A percentile compares a stretch with the other conserved stretches of the same genome.
Conservation (phyloP, 371 early-diverging fungal species). For the Nematocida homosporus region DNA sequence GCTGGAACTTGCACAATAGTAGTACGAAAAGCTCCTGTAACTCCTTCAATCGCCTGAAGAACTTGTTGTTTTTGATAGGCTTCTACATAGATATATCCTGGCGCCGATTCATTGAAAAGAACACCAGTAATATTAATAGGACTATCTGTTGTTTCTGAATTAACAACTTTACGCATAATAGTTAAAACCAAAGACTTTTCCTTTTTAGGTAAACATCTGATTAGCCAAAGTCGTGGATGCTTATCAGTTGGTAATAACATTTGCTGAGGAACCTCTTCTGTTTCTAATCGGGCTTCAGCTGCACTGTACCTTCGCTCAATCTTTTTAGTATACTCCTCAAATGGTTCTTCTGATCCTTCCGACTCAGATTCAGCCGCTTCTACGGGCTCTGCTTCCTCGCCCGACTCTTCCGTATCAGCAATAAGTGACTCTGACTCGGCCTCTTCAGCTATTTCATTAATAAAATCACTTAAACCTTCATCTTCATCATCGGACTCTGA, state of each 20-base stretch:
- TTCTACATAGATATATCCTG: slow-evolving; percentile 91
- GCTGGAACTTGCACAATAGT: slow-evolving; percentile 80
- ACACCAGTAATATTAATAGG: slow-evolving; percentile 70
- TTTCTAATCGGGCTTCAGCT: slow-evolving; percentile 47
- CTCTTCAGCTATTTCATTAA: slow-evolving; percentile 58
- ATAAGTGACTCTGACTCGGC: slow-evolving; percentile 10
- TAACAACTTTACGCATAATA: slow-evolving; percentile 75
- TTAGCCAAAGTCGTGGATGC: slow-evolving; percentile 86
- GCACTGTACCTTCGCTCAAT: slow-evolving; percentile 60
- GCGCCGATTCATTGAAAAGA: slow-evolving; percentile 78
- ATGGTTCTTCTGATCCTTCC: slow-evolving; percentile 24
- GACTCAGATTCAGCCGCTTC: slow-evolving; percentile 19
- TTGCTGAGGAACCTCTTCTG: slow-evolving; percentile 69
- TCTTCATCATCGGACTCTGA: slow-evolving; percentile 64
- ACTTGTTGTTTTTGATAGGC: slow-evolving; percentile 79
- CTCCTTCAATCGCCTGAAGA: slow-evolving; percentile 72
- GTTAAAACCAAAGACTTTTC: slow-evolving; percentile 78
- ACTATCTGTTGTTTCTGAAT: slow-evolving; percentile 70
- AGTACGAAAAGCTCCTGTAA: slow-evolving; percentile 72
- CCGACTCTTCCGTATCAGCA: slow-evolving; percentile 10
- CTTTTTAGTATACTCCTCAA: slow-evolving; percentile 54
- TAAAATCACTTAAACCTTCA: slow-evolving; percentile 29
- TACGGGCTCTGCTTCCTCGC: slow-evolving; percentile 7
- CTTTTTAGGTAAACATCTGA: slow-evolving; percentile 80
- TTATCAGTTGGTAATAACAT: slow-evolving; percentile 78